Evolutionary conservation across 2,329 filamentous ascomycete species (phyloP).

Genomic region (Teratosphaeria destructans): DNA sequence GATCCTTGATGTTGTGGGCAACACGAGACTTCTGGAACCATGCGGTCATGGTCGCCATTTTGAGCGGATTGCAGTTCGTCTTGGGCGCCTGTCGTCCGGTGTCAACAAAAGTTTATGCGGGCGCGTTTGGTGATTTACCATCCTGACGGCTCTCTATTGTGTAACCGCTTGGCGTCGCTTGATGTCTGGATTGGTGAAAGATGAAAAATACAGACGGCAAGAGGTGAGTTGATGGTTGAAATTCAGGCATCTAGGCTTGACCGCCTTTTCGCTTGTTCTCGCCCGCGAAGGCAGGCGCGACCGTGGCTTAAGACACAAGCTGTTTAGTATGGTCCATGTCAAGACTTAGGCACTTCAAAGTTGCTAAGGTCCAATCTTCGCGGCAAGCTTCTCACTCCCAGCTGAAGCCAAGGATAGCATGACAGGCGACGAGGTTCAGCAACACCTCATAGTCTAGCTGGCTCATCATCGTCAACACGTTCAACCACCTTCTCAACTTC

Average conservation of each 20-base stretch:
- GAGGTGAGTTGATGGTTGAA: background rate
- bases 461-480: background rate
- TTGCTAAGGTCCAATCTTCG: background rate
- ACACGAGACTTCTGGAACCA: conserved; percentile 51
- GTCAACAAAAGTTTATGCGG: background rate
- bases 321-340: background rate
- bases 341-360: background rate
- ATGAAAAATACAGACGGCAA: background rate
- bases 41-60: conserved; percentile 47
- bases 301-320: background rate
- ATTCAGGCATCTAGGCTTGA: background rate
- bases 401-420: background rate
- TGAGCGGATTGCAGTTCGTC: conserved; percentile 45
- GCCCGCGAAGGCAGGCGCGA: background rate
- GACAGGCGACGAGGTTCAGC: background rate
- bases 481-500: background rate
- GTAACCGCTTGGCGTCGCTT: background rate
- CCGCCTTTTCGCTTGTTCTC: background rate
- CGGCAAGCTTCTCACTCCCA: background rate
- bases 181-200: background rate
- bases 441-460: background rate
- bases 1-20: conserved; percentile 56
- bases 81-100: conserved; percentile 38
- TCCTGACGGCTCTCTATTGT: background rate
- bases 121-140: background rate